These are phyloP conservation scores for Gracilaria caudata DNA, from an alignment of 23 red algal species.

Conservation along the genomic window DNA sequence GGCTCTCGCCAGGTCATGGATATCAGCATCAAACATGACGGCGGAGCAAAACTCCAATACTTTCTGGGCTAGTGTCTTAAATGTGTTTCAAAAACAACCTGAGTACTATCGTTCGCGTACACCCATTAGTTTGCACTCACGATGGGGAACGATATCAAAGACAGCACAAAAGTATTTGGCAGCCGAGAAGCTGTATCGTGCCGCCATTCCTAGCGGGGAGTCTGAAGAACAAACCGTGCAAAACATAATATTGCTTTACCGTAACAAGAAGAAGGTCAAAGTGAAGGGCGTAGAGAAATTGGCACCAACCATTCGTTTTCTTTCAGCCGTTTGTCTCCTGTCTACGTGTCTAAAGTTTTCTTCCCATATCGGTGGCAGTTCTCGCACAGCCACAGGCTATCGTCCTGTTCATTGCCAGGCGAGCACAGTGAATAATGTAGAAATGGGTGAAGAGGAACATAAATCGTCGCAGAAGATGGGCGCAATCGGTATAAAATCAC, in stretches of 20 bases:
- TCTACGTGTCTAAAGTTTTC: slow-evolving; percentile 20
- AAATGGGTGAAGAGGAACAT: no score
- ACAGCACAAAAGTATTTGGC: slow-evolving; percentile 16
- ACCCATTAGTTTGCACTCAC: not conserved
- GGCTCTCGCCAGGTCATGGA: no score
- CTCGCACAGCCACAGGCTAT: not conserved
- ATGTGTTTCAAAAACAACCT: not conserved
- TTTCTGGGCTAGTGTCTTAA: not conserved
- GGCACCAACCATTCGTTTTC: not conserved
- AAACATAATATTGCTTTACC: slow-evolving; percentile 8
- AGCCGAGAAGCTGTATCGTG: slow-evolving; percentile 3
- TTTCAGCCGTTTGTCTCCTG: not conserved
- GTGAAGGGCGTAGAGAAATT: not conserved
- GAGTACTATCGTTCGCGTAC: not conserved
- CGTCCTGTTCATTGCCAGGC: not conserved
- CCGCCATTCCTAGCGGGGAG: not conserved
- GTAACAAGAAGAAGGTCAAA: slow-evolving; percentile 19
- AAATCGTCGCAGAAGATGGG: no score
- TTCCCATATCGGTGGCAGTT: not conserved
- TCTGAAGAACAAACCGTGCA: not conserved
- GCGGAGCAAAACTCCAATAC: not conserved
- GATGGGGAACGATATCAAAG: not conserved
- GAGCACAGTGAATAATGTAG: not conserved
- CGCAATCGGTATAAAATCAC: not conserved
- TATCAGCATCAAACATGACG: no score